phyloP scores from a whole-genome alignment of 1,284 basidiomycete species.

The Ganoderma leucocontextum region DNA sequence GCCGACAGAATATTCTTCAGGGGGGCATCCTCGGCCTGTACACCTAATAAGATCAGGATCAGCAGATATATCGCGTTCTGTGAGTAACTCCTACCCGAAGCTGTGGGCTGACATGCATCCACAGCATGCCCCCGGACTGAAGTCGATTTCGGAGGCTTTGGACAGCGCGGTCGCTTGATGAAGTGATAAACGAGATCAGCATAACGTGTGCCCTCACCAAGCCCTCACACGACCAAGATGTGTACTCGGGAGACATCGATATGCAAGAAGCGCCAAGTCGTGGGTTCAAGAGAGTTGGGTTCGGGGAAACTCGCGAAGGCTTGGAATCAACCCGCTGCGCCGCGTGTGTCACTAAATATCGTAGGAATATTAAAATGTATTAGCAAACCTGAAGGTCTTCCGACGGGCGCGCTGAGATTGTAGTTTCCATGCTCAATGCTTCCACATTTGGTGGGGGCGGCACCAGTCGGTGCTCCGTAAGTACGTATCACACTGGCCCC shows the following conservation, averaged over 20 bases:
- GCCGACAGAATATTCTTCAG: background rate
- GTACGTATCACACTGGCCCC: background rate
- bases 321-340: background rate
- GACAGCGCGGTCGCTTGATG: conserved; percentile 1
- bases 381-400: background rate
- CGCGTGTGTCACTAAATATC: background rate
- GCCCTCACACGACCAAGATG: conserved; percentile 10
- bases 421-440: background rate
- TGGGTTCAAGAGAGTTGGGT: background rate
- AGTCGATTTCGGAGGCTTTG: background rate
- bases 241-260: background rate
- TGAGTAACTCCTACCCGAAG: background rate
- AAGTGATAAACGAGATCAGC: conserved; percentile 7
- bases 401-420: background rate
- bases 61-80: background rate
- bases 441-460: background rate
- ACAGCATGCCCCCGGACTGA: background rate
- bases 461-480: background rate
- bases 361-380: background rate
- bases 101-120: background rate
- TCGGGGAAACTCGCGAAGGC: background rate
- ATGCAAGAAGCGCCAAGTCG: background rate
- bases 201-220: conserved; percentile 11
- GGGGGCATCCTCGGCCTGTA: background rate
- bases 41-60: background rate